Evolutionary conservation across 2,329 filamentous ascomycete species (phyloP).

Genomic region (Clarireedia monteithiana): DNA sequence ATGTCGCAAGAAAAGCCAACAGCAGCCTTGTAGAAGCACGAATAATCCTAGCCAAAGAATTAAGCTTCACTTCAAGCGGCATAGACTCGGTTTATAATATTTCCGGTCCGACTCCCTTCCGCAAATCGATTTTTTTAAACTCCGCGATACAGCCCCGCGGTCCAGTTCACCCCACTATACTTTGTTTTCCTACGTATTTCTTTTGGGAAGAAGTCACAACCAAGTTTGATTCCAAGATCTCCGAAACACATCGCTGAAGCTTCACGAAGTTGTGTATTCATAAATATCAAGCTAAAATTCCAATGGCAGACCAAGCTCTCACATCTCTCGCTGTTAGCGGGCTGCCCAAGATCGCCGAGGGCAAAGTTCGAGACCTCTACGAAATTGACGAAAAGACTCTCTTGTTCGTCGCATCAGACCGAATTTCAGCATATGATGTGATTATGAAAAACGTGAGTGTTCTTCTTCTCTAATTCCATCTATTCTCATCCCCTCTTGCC

Average conservation of each 20-base stretch:
- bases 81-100: no score
- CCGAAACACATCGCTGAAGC: background rate
- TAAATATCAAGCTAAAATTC: background rate
- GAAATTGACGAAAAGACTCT: constrained; percentile 61
- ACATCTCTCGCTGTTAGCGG: background rate
- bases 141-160: no score
- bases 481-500: background rate
- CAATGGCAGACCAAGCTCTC: constrained; percentile 3
- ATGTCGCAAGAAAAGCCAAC: no score
- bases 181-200: no score
- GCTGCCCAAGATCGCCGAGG: constrained; percentile 17
- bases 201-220: no score
- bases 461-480: constrained; percentile 32
- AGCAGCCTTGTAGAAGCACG: no score
- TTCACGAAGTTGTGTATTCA: background rate
- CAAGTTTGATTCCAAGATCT: background rate
- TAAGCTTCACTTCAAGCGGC: no score
- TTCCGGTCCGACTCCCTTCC: no score
- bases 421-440: constrained; percentile 93
- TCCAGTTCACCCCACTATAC: no score
- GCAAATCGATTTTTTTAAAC: no score
- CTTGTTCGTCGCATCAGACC: constrained; percentile 79
- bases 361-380: constrained; percentile 79
- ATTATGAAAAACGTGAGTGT: constrained; percentile 67
- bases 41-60: no score